These are phyloP conservation scores for Paraphoma chrysanthemicola DNA, from an alignment of 2,329 filamentous ascomycete genomes.

Conservation along the genomic window DNA sequence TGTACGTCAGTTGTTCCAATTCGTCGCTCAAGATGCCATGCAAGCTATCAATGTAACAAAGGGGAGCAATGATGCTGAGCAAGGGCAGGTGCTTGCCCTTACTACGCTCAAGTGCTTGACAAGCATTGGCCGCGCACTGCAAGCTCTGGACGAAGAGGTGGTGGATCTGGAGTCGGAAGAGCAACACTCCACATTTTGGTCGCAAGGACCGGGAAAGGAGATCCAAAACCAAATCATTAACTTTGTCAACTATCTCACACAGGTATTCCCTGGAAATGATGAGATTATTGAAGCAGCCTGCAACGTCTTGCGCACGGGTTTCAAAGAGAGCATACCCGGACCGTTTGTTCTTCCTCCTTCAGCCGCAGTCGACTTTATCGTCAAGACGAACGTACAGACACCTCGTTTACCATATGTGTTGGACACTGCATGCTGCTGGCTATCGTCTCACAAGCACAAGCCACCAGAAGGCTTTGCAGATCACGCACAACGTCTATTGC, in stretches of 20 bases:
- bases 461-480: conserved; percentile 30
- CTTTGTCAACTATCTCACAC: conserved; percentile 58
- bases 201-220: conserved; percentile 53
- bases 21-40: conserved; percentile 68
- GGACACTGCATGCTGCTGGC: conserved; percentile 73
- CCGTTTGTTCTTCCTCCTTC: conserved; percentile 77
- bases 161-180: conserved; percentile 69
- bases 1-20: conserved; percentile 65
- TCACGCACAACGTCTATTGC: conserved; percentile 51
- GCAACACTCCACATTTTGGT: conserved; percentile 56
- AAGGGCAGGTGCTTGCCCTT: conserved; percentile 53
- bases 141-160: conserved; percentile 70
- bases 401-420: conserved; percentile 73
- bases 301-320: conserved; percentile 74
- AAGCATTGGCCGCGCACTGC: conserved; percentile 74
- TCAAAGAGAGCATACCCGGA: conserved; percentile 75
- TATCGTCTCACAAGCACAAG: conserved; percentile 56
- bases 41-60: conserved; percentile 41
- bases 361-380: conserved; percentile 71
- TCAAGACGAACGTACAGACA: conserved; percentile 64
- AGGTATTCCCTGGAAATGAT: conserved; percentile 64
- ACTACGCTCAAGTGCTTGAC: conserved; percentile 71
- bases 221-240: conserved; percentile 61
- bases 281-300: conserved; percentile 78
- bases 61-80: conserved; percentile 45